Base-by-base conservation (phyloP, 208 protist genomes). In the Leptomonas pyrrhocoris region DNA sequence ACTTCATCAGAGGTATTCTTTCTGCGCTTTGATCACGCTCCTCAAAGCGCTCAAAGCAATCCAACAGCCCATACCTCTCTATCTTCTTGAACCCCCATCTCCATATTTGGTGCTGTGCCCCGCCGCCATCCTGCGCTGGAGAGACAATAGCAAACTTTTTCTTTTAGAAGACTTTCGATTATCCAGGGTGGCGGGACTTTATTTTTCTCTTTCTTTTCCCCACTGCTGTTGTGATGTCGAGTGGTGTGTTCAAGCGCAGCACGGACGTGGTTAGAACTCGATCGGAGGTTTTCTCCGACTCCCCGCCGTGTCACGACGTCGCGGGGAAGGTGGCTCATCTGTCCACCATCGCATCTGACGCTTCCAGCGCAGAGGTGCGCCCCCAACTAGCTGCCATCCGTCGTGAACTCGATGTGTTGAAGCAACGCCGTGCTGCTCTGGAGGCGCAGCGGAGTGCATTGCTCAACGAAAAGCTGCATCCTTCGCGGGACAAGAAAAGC, bases 401-500 rank as follows among this genome's bases (percentile, higher is more conserved):
- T 18, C 70, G 73, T 25, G 84, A 91, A 55, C 51, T 94, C 34
- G 82, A 86, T n/a, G 49, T 57, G 9, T 55, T 94, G n/a, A 76
- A 68, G 31, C 63, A 75, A 25, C 89, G 84, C 0, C 84, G 89
- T 1, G 55, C 65, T 31, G 62, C 50, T 6, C 70, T 94, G 23
- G 89, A 94, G 62, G 56, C 73, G 38, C 84, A 88, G 48, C 84
- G 89, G 0, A 60, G 72, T 13, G 28, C 50, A 13, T 63, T 90
- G 18, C 75, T 91, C 51, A 77, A 77, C 28, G 69, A 73, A 34
- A 54, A 30, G 19, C 34, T 60, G 60, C 23, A 27, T 2, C 3
- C 25, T 23, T 40, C 8, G 16, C 2, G 42, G 18, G 2, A 21
- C 8, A 27, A 13, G 54, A 3, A 6, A n/a, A 11, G 13, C 11